Evolutionary conservation across 1,284 basidiomycete genomes (phyloP).

Genomic region (Ceratobasidium sp.): DNA sequence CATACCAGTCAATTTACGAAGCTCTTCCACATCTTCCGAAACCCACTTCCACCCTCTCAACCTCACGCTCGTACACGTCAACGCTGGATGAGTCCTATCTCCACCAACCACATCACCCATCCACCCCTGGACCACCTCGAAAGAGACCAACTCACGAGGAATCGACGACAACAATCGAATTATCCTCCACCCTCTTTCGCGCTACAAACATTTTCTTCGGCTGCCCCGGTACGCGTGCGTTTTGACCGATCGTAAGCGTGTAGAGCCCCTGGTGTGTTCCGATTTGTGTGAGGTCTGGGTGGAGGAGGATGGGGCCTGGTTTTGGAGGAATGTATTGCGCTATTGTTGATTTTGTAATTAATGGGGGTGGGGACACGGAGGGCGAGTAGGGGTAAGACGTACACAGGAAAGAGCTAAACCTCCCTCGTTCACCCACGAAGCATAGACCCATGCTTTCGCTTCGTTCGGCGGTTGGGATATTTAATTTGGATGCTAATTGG

Average conservation of each 20-base stretch:
- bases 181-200: conserved; percentile 72
- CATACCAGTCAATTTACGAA: background rate
- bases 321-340: conserved; percentile 82
- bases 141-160: conserved; percentile 6
- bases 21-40: conserved; percentile 64
- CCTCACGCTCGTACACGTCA: conserved; percentile 66
- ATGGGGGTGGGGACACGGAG: background rate
- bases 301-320: conserved; percentile 75
- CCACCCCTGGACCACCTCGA: conserved; percentile 1
- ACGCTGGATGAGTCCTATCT: conserved; percentile 72
- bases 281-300: conserved; percentile 64
- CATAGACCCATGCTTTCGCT: conserved; percentile 96
- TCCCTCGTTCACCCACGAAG: conserved; percentile 87
- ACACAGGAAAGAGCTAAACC: conserved; percentile 84
- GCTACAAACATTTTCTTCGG: conserved; percentile 79
- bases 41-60: conserved; percentile 79
- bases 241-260: conserved; percentile 90
- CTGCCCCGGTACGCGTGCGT: conserved; percentile 76
- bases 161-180: conserved; percentile 80
- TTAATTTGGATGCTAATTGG: conserved; percentile 76
- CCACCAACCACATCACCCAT: background rate
- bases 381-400: conserved; percentile 44
- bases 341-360: conserved; percentile 54
- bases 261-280: conserved; percentile 84
- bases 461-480: conserved; percentile 81